phyloP scores from a whole-genome alignment of 1,139 yeast species.

The Hemisphaericaspora xylanilytica region DNA sequence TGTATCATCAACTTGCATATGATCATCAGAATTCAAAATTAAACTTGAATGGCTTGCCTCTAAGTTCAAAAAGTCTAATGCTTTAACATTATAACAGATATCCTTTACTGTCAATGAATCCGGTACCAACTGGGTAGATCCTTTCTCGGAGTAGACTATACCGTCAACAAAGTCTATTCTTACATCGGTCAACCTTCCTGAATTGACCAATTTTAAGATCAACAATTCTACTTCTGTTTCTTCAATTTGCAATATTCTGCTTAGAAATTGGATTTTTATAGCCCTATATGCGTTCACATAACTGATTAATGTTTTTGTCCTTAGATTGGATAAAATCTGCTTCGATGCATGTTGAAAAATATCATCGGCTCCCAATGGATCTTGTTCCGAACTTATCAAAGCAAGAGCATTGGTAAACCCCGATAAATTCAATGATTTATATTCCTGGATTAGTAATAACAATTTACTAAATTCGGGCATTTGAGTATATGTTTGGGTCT shows the following conservation, averaged over 20 bases:
- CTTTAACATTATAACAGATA: slow-evolving; percentile 27
- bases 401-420: slow-evolving; percentile 18
- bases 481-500: slow-evolving; percentile 48
- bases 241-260: slow-evolving; percentile 20
- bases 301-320: slow-evolving; percentile 28
- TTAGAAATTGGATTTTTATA: slow-evolving; percentile 27
- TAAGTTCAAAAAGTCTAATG: slow-evolving; percentile 20
- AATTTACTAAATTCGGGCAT: slow-evolving; percentile 34
- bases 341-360: slow-evolving; percentile 28
- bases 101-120: slow-evolving; percentile 21
- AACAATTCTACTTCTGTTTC: slow-evolving; percentile 36
- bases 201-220: slow-evolving; percentile 38
- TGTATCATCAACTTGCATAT: slow-evolving; percentile 14
- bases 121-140: slow-evolving; percentile 12
- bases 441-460: slow-evolving; percentile 29
- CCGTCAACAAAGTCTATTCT: slow-evolving; percentile 46
- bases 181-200: slow-evolving; percentile 42
- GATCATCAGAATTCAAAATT: slow-evolving; percentile 8
- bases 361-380: slow-evolving; percentile 28
- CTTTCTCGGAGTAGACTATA: slow-evolving; percentile 18
- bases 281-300: slow-evolving; percentile 29
- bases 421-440: slow-evolving; percentile 29
- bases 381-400: slow-evolving; percentile 17
- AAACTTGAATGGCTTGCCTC: neutral
- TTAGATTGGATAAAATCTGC: slow-evolving; percentile 31